phyloP scores from a whole-genome alignment of 139 green algal genomes.

The Coelastrella sp. region DNA sequence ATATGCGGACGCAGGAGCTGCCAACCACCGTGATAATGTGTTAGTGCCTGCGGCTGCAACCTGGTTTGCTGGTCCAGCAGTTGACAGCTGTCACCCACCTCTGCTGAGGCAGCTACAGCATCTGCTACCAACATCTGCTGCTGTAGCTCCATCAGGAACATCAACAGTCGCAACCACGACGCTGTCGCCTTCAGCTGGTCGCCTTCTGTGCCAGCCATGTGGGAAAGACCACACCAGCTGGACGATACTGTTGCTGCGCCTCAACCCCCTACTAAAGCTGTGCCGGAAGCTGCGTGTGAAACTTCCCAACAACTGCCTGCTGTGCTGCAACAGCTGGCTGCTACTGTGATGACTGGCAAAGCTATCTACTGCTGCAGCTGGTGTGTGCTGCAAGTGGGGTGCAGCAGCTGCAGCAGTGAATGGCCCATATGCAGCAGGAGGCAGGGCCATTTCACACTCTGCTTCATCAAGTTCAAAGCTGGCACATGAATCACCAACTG shows the following conservation, averaged over 20 bases:
- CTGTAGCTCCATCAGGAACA: not conserved
- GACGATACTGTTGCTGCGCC: constrained; percentile 29
- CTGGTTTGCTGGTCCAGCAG: too few species aligned
- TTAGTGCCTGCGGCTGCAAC: too few species aligned
- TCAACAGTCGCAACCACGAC: not conserved
- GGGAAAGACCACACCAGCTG: constrained; percentile 40
- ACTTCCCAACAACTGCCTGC: constrained; percentile 29
- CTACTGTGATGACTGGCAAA: constrained; percentile 45
- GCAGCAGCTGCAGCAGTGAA: not conserved
- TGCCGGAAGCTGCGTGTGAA: constrained; percentile 36
- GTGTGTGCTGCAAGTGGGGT: not conserved
- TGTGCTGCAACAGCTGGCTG: constrained; percentile 32
- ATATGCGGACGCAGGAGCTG: too few species aligned
- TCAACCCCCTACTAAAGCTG: constrained; percentile 31
- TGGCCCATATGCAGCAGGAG: not conserved
- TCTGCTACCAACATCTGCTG: not conserved
- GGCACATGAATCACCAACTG: not conserved
- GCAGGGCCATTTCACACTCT: not conserved
- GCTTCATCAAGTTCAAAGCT: not conserved
- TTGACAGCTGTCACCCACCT: too few species aligned
- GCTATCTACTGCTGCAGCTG: constrained; percentile 29
- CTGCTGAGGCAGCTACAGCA: too few species aligned
- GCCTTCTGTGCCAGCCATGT: constrained; percentile 17
- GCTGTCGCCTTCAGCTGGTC: not conserved
- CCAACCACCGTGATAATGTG: too few species aligned